Base-by-base conservation (phyloP, 768 basidiomycete genomes). In the Butyriboletus loyo region DNA sequence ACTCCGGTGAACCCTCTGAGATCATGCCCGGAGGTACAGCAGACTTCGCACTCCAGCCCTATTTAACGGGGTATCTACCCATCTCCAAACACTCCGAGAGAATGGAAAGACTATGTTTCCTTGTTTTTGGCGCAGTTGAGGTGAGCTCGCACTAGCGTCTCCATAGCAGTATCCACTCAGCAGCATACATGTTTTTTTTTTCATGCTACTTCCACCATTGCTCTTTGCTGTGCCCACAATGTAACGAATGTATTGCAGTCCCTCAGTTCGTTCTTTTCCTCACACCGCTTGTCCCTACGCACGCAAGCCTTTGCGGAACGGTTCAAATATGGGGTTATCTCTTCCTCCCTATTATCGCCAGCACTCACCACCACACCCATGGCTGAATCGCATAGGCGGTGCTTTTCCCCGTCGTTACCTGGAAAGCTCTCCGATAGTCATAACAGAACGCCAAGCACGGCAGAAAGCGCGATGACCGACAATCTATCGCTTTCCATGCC, bases 271-370 rank as follows among this genome's bases (percentile, higher is more conserved):
- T 50, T 74, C 28, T 69, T 80, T 32, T 49, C 56, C 37, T 67
- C 74, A 6, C 64, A 70, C 37, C 64, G 71, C 31, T 56, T 66
- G 9, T 61, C 75, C 24, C 67, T 57, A 52, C 66, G 73, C 7
- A 66, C 75, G 4, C 78, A 70, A 55, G 75, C 78, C 19, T 87
- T 89, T 59, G 80, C 82, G 9, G 89, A 92, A 69, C 85, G 80
- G 37, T 90, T 92, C 80, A 90, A 90, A 66, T 91, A 90, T 76
- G 82, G 81, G 53, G 80, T 91, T 4, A 89, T 91, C 53, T 89
- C 89, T 4, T 90, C 89, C 3, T 83, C 87, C 8, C 74, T 91
- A 9, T 76, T 91, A n/a, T 81, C 86, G 4, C 67, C 81, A 3
- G 72, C 81, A 47, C 73, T 84, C 50, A 62, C 83, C 36, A 58